Conservation (phyloP, 768 basidiomycete genomes). For the Candolleomyces efflorescens region DNA sequence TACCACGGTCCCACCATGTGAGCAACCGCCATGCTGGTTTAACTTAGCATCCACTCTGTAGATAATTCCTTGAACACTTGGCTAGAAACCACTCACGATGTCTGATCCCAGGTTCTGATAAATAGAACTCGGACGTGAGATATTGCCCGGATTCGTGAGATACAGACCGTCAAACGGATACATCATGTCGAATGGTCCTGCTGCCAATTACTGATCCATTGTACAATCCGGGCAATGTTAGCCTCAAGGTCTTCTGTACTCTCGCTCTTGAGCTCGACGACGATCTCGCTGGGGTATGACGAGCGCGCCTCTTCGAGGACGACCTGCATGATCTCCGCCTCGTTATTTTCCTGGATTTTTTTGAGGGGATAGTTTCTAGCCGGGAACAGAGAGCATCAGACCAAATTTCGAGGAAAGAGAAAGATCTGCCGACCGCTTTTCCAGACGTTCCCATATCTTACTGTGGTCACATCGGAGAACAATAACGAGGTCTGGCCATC, state of each 20-base stretch:
- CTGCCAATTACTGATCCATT: slow-evolving; percentile 82
- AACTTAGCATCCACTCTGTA: no score
- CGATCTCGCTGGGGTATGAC: slow-evolving; percentile 81
- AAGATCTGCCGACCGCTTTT: slow-evolving; percentile 64
- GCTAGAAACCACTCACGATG: no score
- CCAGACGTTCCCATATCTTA: slow-evolving; percentile 83
- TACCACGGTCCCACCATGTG: not conserved
- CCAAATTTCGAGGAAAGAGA: not conserved
- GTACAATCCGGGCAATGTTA: slow-evolving; percentile 83
- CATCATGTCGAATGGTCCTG: slow-evolving; percentile 26
- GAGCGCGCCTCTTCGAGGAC: slow-evolving; percentile 84
- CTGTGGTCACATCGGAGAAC: slow-evolving; percentile 89
- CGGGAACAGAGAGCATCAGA: slow-evolving; percentile 5
- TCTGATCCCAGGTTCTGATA: no score
- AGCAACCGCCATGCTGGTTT: not conserved
- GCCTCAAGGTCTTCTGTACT: slow-evolving; percentile 74
- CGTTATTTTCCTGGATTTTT: slow-evolving; percentile 98
- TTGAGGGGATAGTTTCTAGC: slow-evolving; percentile 78
- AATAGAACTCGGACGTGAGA: no score
- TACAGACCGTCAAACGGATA: not conserved
- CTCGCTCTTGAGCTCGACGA: slow-evolving; percentile 82
- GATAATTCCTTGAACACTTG: not conserved
- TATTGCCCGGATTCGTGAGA: not conserved
- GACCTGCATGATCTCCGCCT: slow-evolving; percentile 96
- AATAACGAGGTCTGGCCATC: slow-evolving; percentile 95